Evolutionary conservation across 768 basidiomycete species (phyloP).

Genomic region (Pisolithus tinctorius): DNA sequence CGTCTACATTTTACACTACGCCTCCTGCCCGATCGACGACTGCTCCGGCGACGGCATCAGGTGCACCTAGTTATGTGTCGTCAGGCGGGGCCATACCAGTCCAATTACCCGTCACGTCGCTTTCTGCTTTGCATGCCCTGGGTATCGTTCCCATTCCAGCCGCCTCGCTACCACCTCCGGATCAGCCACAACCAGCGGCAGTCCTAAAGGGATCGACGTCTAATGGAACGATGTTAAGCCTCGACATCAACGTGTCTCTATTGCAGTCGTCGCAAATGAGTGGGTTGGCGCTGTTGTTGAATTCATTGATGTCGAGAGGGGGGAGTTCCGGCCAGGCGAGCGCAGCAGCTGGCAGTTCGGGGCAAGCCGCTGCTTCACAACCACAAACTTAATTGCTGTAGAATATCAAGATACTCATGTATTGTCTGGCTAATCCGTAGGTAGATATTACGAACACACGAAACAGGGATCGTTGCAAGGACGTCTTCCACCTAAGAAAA

Average conservation of each 20-base stretch:
- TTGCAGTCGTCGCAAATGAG: constrained; percentile 74
- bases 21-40: constrained; percentile 26
- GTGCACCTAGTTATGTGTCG: constrained; percentile 22
- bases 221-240: constrained; percentile 63
- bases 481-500: constrained; percentile 20
- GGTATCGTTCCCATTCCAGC: constrained; percentile 69
- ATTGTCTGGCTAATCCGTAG: too few species aligned
- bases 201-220: constrained; percentile 65
- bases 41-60: constrained; percentile 30
- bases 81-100: constrained; percentile 46
- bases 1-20: constrained; percentile 21
- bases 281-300: constrained; percentile 64
- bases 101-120: constrained; percentile 56
- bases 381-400: constrained; percentile 12
- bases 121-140: constrained; percentile 55
- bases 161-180: constrained; percentile 43
- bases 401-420: too few species aligned
- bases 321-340: constrained; percentile 17
- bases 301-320: constrained; percentile 56
- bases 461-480: neutral
- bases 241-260: constrained; percentile 74
- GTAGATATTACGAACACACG: too few species aligned
- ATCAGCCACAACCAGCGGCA: constrained; percentile 66
- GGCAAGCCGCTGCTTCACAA: constrained; percentile 14
- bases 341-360: constrained; percentile 4